Base-by-base conservation (phyloP, 257 asterid species). In the Nicotiana tabacum region DNA sequence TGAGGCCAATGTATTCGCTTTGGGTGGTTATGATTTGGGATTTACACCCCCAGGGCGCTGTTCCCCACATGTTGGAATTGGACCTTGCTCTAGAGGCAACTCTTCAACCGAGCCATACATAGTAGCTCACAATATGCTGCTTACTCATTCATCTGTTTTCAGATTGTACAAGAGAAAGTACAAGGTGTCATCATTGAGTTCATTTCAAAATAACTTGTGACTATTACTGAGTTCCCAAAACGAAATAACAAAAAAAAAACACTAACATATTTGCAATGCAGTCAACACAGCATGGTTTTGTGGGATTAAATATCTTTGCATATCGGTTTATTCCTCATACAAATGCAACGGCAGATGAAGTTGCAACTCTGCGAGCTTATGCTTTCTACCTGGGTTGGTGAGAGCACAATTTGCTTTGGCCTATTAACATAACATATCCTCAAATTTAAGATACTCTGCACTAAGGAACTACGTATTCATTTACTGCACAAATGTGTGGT, bases 61-160 rank as follows among this genome's bases (percentile, higher is more conserved):
- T 65, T 65, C 70, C 37, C 39, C 70, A 29, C n/a, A 35, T 65
- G 13, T 65, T 29, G 70, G 43, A 12, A 27, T 29, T 2, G 9
- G 43, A 65, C n/a, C 70, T 65, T 65, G 70, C 39, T 65, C 43
- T 65, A 65, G 70, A 12, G 39, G 70, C 70, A 65, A 89, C 70
- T 86, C 95, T 33, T 56, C 89, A 2, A 78, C 81, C 18, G 91
- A 91, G 57, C 90, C 94, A 21, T 91, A 87, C 62, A 78, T 83
- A 35, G 94, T 67, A 57, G 89, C 77, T 77, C 92, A 91, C 68
- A 82, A 87, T 79, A 80, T 91, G 84, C 76, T 91, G 83, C 85
- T 91, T n/a, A 89, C 92, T 27, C 94, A 91, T 80, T 82, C 92
- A 17, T 86, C 92, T 46, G 83, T 30, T 69, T 83, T 56, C 7